phyloP scores from a whole-genome alignment of 176 grass and related monocot genomes.

The Alloteropsis semialata region DNA sequence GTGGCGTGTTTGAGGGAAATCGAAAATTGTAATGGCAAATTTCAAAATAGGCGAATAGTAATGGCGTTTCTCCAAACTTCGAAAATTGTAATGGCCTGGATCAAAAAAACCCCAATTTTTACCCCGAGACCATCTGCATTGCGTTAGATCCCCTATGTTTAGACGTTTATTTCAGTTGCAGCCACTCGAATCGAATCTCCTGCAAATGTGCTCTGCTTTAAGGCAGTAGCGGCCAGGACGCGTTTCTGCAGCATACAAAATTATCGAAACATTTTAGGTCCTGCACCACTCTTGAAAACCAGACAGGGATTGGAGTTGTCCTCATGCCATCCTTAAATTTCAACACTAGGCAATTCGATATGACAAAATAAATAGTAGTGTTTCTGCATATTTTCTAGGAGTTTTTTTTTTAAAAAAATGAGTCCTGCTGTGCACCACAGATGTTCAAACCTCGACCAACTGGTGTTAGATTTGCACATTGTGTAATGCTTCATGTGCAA shows the following conservation, averaged over 20 bases:
- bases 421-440: background rate
- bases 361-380: background rate
- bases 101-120: too few relatives aligned
- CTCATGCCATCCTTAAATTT: background rate
- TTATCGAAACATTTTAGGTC: background rate
- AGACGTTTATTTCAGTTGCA: background rate
- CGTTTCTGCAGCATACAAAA: background rate
- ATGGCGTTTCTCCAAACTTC: too few relatives aligned
- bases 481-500: background rate
- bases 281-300: background rate
- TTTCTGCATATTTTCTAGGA: background rate
- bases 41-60: too few relatives aligned
- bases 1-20: too few relatives aligned
- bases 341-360: background rate
- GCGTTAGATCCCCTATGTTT: background rate
- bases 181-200: background rate
- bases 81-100: too few relatives aligned
- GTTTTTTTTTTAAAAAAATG: background rate
- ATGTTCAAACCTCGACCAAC: background rate
- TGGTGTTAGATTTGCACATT: background rate
- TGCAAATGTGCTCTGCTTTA: background rate
- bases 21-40: too few relatives aligned
- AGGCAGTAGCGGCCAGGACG: background rate
- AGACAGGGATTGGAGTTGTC: background rate
- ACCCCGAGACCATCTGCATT: background rate